Base-by-base conservation (phyloP, 202 grass and related monocot genomes). In the Carex sylvatica region DNA sequence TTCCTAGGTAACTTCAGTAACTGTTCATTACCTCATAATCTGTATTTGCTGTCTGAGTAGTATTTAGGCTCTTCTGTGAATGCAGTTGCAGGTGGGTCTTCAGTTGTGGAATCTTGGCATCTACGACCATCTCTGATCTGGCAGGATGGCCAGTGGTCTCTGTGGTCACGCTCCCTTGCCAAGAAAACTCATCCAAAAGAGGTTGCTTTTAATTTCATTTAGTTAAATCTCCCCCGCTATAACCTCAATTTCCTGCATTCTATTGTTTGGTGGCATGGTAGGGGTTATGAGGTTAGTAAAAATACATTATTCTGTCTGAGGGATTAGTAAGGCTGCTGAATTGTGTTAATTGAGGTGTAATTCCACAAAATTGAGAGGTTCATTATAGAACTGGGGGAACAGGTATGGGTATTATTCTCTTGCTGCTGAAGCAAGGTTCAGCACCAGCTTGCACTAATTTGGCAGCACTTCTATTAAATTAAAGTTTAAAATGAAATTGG, bases 61-160 rank as follows among this genome's bases (percentile, higher is more conserved):
- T 65, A 65, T 49, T 81, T 65, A 81, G 38, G 38, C 24, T 81
- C 13, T 47, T 66, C 59, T 66, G 60, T 65, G 12, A 86, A 83
- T 88, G 58, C 69, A 92, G 93, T 83, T 79, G 87, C 54, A 61
- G 79, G 81, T 20, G 89, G 91, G 79, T 91, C 91, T 19, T 77
- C 89, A 74, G 52, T 84, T 40, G 73, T 96, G 81, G 87, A 93
- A 85, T 85, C 81, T 82, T 92, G 88, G 89, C 87, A 68, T 82
- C 89, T 99, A 82, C 91, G 97, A 47, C 89, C 89, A 61, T 89
- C 93, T 68, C 89, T 93, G 84, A 70, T 94, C 82, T 99, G 97
- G 97, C 86, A 99, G 28, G 93, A 96, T 90, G 89, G 87, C 4
- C 85, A 92, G 54, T 99, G 97, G 97, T 88, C 51, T 74, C 86